A percentile compares a stretch with the other conserved stretches of the same genome.
Evolutionary conservation across 495 filamentous ascomycete species (phyloP).

Genomic region (Astrothelium subdiscretum): DNA sequence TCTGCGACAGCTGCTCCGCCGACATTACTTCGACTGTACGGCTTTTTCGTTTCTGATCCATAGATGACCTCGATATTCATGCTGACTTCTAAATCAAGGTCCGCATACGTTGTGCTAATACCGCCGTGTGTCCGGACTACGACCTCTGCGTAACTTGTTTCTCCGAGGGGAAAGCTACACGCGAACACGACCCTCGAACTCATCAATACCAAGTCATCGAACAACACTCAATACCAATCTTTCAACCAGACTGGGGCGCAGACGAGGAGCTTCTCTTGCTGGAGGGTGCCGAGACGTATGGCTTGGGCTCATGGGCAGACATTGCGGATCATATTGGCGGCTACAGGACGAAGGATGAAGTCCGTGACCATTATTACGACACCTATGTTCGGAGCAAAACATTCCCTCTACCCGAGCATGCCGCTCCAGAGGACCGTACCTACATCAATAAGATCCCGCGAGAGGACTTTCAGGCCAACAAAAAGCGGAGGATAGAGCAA

Average conservation of each 20-base stretch:
- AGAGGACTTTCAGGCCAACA: slow-evolving; percentile 84
- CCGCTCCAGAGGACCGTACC: slow-evolving; percentile 67
- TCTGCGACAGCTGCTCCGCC: slow-evolving; percentile 65
- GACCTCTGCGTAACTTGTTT: slow-evolving; percentile 97
- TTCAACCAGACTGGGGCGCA: slow-evolving; percentile 87
- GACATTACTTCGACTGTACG: slow-evolving; percentile 51
- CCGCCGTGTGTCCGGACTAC: slow-evolving; percentile 69
- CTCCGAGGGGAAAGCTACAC: slow-evolving; percentile 59
- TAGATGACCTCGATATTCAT: too few species aligned
- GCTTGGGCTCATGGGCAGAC: slow-evolving; percentile 92
- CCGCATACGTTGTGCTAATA: slow-evolving; percentile 81
- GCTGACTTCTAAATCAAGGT: slow-evolving; percentile 43
- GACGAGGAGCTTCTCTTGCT: slow-evolving; percentile 89
- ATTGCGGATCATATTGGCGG: slow-evolving; percentile 97
- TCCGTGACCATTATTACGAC: slow-evolving; percentile 80
- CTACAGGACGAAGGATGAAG: slow-evolving; percentile 87
- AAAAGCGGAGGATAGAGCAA: slow-evolving; percentile 90
- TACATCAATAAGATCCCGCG: slow-evolving; percentile 67
- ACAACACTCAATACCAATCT: slow-evolving; percentile 95
- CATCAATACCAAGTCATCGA: slow-evolving; percentile 92
- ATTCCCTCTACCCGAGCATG: slow-evolving; percentile 77
- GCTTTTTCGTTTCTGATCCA: neutral
- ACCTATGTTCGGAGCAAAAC: slow-evolving; percentile 71
- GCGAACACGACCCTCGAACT: slow-evolving; percentile 69
- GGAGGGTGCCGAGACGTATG: slow-evolving; percentile 96